phyloP scores from a whole-genome alignment of 495 filamentous ascomycete genomes.

The Xylaria curta region DNA sequence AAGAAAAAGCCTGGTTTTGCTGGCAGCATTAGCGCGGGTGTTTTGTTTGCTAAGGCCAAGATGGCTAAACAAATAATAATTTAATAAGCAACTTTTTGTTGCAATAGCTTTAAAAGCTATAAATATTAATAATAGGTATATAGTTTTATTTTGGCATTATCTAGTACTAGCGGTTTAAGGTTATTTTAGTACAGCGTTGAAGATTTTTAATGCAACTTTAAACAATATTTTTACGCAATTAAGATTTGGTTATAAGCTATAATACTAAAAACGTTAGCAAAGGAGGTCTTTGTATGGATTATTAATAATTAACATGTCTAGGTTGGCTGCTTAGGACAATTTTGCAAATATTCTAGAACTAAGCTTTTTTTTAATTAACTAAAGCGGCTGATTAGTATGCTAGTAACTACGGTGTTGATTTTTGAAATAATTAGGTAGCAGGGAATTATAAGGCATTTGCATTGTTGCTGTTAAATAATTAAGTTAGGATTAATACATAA shows the following conservation, averaged over 20 bases:
- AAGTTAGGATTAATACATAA: too few species aligned
- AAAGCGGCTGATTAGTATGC: too few species aligned
- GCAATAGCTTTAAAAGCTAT: slow-evolving; percentile 29
- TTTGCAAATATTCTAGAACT: too few species aligned
- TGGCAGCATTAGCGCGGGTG: slow-evolving; percentile 63
- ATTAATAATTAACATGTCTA: not conserved
- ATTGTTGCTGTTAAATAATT: too few species aligned
- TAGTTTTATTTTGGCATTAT: slow-evolving; percentile 47
- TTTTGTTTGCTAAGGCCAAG: slow-evolving; percentile 61
- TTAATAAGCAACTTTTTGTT: slow-evolving; percentile 61
- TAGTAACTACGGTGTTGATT: too few species aligned
- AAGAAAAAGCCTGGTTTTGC: slow-evolving; percentile 89
- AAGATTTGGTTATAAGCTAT: slow-evolving; percentile 43
- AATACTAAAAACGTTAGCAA: slow-evolving; percentile 30
- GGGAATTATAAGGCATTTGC: too few species aligned
- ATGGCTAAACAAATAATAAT: slow-evolving; percentile 98
- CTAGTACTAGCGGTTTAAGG: slow-evolving; percentile 45
- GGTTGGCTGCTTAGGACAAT: too few species aligned
- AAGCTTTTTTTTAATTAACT: too few species aligned
- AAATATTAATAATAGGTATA: slow-evolving; percentile 56
- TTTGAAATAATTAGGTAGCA: too few species aligned
- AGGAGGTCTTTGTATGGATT: slow-evolving; percentile 27
- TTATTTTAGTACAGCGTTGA: slow-evolving; percentile 54
- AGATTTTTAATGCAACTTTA: slow-evolving; percentile 35
- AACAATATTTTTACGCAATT: slow-evolving; percentile 30